phyloP scores from a whole-genome alignment of 139 green algal genomes.

The Chlorella sp. region DNA sequence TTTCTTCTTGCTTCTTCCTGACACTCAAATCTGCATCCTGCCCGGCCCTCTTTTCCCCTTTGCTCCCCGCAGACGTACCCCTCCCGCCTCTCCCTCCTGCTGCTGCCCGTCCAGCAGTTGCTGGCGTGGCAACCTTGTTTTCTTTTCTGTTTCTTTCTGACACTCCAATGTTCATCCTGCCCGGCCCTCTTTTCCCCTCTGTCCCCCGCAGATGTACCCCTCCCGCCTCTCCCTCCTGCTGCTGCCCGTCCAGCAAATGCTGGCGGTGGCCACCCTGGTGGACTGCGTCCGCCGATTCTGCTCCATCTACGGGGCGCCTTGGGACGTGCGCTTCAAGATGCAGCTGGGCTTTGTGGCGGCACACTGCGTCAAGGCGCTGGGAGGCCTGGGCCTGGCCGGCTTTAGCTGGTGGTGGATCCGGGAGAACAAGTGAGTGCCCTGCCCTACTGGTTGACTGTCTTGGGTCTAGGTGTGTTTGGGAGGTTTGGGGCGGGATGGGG shows the following conservation, averaged over 20 bases:
- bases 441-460: neutral
- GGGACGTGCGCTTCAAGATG: slow-evolving; percentile 10
- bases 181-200: neutral
- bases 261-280: neutral
- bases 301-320: neutral
- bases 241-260: slow-evolving; percentile 30
- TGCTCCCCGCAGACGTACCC: neutral
- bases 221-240: slow-evolving; percentile 25
- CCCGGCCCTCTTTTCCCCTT: neutral
- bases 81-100: slow-evolving; percentile 17
- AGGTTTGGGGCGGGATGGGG: neutral
- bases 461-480: neutral
- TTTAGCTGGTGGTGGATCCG: slow-evolving; percentile 26
- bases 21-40: neutral
- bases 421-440: slow-evolving; percentile 4
- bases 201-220: slow-evolving; percentile 11
- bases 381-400: neutral
- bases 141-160: too few relatives aligned
- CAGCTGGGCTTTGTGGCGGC: slow-evolving; percentile 7
- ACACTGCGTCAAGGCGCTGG: neutral
- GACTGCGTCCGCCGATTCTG: slow-evolving; percentile 10
- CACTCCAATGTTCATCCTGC: neutral
- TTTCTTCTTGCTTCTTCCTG: too few relatives aligned
- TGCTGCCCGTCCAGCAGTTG: slow-evolving; percentile 28
- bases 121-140: slow-evolving; percentile 1